phyloP scores from a whole-genome alignment of 2,329 filamentous ascomycete genomes.

The Trichoderma oligosporum region DNA sequence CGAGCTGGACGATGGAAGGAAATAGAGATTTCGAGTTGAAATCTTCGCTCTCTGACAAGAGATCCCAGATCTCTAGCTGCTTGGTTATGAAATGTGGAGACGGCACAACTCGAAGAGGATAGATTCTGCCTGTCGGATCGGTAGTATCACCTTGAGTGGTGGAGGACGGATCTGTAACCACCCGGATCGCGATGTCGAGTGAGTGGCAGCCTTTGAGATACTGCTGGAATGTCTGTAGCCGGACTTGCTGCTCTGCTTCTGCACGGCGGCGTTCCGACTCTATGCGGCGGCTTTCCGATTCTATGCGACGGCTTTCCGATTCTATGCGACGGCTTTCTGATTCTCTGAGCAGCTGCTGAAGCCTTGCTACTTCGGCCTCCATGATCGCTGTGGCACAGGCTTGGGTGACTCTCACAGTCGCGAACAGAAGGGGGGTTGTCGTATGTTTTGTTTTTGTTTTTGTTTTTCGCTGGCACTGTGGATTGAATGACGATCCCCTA shows the following conservation, averaged over 20 bases:
- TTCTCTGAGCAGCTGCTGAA: no score
- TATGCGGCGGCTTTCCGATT: no score
- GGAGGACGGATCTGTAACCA: slow-evolving; percentile 31
- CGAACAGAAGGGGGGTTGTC: no score
- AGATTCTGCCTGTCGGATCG: background rate
- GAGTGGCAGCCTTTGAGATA: slow-evolving; percentile 36
- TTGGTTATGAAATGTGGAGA: background rate
- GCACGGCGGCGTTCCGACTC: no score
- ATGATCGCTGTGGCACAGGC: no score
- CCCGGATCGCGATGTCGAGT: slow-evolving; percentile 30
- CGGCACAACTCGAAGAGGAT: background rate
- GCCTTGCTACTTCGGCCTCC: no score
- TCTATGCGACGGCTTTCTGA: no score
- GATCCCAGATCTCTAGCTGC: background rate
- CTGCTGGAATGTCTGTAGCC: slow-evolving; percentile 24
- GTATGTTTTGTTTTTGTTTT: slow-evolving; percentile 6
- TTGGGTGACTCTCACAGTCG: no score
- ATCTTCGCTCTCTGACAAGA: fast-evolving
- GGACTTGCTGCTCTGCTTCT: no score
- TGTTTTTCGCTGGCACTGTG: background rate
- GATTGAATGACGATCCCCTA: background rate
- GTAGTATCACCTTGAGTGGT: slow-evolving; percentile 32
- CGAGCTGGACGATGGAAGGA: slow-evolving; percentile 33
- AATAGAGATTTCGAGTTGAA: slow-evolving; percentile 22
- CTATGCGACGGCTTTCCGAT: no score